Percentiles rank a stretch among this genome's conserved stretches.
Conservation (phyloP, 495 filamentous ascomycete species). For the Poronia punctata region DNA sequence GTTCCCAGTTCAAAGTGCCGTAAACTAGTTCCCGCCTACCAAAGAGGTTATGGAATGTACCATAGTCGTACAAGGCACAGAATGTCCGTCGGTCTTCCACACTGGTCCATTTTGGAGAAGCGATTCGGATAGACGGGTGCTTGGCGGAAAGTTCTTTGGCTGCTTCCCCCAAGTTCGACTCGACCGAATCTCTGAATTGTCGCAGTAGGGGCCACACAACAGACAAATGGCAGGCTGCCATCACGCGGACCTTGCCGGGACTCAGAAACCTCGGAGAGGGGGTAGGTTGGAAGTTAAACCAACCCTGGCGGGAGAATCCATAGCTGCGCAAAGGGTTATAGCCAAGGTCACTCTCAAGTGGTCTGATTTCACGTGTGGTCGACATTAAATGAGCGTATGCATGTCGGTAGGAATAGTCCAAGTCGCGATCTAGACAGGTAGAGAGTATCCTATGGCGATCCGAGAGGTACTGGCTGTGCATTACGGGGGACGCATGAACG, state of each 20-base stretch:
- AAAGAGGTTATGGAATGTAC: too few relatives aligned
- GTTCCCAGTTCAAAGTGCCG: too few relatives aligned
- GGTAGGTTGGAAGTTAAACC: background rate
- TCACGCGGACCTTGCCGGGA: slow-evolving; percentile 2
- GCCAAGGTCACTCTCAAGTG: background rate
- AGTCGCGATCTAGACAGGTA: background rate
- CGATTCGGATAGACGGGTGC: too few relatives aligned
- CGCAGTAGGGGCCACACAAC: slow-evolving; percentile 19
- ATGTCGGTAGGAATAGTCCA: background rate
- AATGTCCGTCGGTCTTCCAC: too few relatives aligned
- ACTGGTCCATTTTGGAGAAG: too few relatives aligned
- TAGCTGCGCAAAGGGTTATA: too few relatives aligned
- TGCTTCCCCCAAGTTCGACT: background rate
- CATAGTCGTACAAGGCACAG: too few relatives aligned
- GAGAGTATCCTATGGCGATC: slow-evolving; percentile 8
- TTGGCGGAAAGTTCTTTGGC: too few relatives aligned
- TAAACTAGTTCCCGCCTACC: too few relatives aligned
- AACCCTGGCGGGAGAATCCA: background rate
- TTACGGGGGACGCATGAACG: slow-evolving; percentile 21
- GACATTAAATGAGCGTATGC: slow-evolving; percentile 1
- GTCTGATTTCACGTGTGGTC: background rate
- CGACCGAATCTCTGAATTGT: slow-evolving; percentile 6
- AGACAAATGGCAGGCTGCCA: slow-evolving; percentile 16
- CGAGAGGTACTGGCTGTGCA: slow-evolving; percentile 22
- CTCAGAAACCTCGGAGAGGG: slow-evolving; percentile 3